These are phyloP conservation scores for Macrophomina phaseolina DNA, from an alignment of 2,329 filamentous ascomycete genomes.

Conservation along the genomic window DNA sequence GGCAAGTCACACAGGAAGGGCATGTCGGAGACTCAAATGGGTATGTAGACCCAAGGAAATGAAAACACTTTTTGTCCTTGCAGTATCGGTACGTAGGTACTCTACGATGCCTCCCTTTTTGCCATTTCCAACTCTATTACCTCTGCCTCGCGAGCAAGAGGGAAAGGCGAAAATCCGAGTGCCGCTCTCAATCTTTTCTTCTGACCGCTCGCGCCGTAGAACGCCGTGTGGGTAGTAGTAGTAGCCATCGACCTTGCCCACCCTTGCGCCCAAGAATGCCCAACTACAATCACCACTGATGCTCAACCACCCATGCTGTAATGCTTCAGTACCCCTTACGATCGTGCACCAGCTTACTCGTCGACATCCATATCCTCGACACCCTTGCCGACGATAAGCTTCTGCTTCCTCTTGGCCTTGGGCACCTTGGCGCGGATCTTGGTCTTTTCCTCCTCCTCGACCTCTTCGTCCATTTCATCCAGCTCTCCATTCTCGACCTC, in stretches of 20 bases:
- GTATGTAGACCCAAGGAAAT: neutral
- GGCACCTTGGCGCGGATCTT: slow-evolving; percentile 39
- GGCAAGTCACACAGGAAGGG: too few species aligned
- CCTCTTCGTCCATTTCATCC: slow-evolving; percentile 42
- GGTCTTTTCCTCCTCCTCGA: slow-evolving; percentile 44
- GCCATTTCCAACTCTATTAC: slow-evolving; percentile 3
- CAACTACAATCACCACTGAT: neutral
- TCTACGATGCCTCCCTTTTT: neutral
- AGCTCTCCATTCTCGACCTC: slow-evolving; percentile 40
- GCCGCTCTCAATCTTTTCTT: slow-evolving; percentile 6
- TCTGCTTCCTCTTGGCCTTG: slow-evolving; percentile 54
- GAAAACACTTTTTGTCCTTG: neutral
- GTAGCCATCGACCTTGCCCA: slow-evolving; percentile 15
- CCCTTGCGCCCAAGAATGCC: slow-evolving; percentile 22
- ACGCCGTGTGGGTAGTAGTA: slow-evolving; percentile 16
- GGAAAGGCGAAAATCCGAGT: neutral
- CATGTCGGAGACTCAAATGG: neutral
- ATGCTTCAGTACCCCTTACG: neutral
- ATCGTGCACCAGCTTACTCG: slow-evolving; percentile 2
- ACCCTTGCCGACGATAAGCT: slow-evolving; percentile 51
- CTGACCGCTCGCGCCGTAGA: slow-evolving; percentile 19
- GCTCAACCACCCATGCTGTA: neutral
- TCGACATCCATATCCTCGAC: slow-evolving; percentile 57
- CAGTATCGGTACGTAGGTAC: neutral
- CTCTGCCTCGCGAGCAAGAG: neutral